A percentile compares a stretch with the other conserved stretches of the same genome.
Evolutionary conservation across 805 yeast genomes (phyloP).

Genomic region (Starmerella powellii): DNA sequence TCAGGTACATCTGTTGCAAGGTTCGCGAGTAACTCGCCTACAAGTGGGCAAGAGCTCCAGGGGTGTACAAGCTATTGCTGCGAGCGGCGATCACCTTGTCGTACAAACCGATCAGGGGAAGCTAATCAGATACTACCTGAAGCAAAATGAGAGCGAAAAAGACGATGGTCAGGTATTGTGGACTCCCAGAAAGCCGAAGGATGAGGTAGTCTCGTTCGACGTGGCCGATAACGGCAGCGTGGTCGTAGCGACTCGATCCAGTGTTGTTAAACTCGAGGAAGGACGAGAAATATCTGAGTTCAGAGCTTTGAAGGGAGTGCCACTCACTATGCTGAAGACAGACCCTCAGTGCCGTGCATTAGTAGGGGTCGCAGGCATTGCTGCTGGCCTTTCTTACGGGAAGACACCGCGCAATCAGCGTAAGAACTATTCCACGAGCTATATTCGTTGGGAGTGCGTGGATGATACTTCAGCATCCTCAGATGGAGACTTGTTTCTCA

Average conservation of each 20-base stretch:
- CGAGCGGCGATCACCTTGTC: constrained; percentile 15
- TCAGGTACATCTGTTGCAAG: constrained; percentile 3
- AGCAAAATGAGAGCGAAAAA: neutral
- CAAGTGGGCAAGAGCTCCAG: constrained; percentile 4
- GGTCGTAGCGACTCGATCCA: constrained; percentile 18
- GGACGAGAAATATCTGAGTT: constrained; percentile 10
- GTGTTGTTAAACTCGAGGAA: constrained; percentile 18
- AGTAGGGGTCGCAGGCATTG: constrained; percentile 13
- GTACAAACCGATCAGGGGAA: constrained; percentile 12
- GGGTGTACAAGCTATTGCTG: constrained; percentile 6
- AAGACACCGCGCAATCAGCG: neutral
- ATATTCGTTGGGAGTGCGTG: neutral
- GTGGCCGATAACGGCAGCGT: constrained; percentile 18
- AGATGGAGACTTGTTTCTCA: neutral
- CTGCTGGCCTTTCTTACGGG: constrained; percentile 4
- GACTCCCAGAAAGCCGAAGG: constrained; percentile 13
- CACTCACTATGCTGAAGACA: constrained; percentile 10
- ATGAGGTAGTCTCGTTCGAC: constrained; percentile 14
- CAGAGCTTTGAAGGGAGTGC: constrained; percentile 11
- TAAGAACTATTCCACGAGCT: neutral
- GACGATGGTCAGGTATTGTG: constrained; percentile 13
- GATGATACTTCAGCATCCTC: neutral
- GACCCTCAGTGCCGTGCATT: constrained; percentile 16
- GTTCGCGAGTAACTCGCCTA: constrained; percentile 1
- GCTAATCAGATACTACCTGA: constrained; percentile 8